Evolutionary conservation across 2,329 filamentous ascomycete species (phyloP).

Genomic region (Ophiostoma montium): DNA sequence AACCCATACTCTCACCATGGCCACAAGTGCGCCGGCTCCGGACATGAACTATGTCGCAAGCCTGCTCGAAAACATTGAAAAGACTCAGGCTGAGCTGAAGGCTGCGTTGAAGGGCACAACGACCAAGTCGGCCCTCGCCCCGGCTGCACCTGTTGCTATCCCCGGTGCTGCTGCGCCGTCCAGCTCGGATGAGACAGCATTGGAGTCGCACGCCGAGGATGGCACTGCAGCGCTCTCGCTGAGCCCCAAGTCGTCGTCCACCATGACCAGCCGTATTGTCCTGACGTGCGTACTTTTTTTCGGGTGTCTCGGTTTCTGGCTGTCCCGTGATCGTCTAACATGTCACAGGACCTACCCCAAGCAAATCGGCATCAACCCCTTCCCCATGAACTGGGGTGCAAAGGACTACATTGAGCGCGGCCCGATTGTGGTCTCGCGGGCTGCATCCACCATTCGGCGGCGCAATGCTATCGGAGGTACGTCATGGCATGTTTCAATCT

Average conservation of each 20-base stretch:
- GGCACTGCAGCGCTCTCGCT: constrained; percentile 13
- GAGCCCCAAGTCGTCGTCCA: constrained; percentile 26
- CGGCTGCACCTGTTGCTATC: background rate
- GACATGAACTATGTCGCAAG: constrained; percentile 22
- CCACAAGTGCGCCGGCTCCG: constrained; percentile 6
- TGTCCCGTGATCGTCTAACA: constrained; percentile 1
- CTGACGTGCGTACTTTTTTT: constrained; percentile 33
- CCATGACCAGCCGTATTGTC: constrained; percentile 39
- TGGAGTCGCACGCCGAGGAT: constrained; percentile 12
- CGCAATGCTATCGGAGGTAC: constrained; percentile 43
- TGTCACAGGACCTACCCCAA: constrained; percentile 63
- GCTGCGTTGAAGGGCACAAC: constrained; percentile 23
- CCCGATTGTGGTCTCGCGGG: constrained; percentile 74
- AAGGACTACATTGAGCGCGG: constrained; percentile 61
- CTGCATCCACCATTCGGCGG: constrained; percentile 58
- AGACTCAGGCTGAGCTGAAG: constrained; percentile 27
- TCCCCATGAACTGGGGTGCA: constrained; percentile 78
- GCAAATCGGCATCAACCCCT: constrained; percentile 85
- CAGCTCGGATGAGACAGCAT: constrained; percentile 14
- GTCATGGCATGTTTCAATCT: constrained; percentile 8
- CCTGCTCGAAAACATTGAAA: constrained; percentile 24
- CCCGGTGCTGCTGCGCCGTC: background rate
- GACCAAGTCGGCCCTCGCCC: background rate
- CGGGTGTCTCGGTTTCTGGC: no score
- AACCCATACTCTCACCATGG: constrained; percentile 10